Evolutionary conservation across 306 rosid genomes (phyloP), one percentile per base, ranked within the genome.

Genomic region (Benincasa hispida): DNA sequence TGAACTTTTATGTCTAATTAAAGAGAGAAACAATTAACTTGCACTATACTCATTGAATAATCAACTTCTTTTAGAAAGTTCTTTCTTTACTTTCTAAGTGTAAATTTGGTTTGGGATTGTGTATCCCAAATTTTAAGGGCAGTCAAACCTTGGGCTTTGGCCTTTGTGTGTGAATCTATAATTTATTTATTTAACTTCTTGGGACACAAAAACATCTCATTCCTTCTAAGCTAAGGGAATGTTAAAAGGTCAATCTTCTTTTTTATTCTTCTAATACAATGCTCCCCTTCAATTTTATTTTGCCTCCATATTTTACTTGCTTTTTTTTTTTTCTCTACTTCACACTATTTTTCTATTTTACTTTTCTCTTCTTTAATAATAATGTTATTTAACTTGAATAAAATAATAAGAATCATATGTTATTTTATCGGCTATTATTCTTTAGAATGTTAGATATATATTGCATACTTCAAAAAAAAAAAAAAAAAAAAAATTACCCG

Each of bases 11-110:
- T 65, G 22, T 65, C 18, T 65, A 35, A 39, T 37, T 67, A 4
- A 67, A 21, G 25, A 67, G 48, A 65, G 2, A 45, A 45, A 45
- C 51, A 45, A 45, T 21, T 68, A 39, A 24, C 74, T 68, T 68
- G 74, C 54, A 68, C 5, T 42, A 13, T 68, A 68, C 74, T 68
- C 74, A 68, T 68, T 68, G 74, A 41, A 68, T 68, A 41, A n/a
- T 68, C 7, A 24, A 15, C 21, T 41, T 67, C 54, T 67, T 39
- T 67, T 24, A 1, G 13, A 42, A 68, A 65, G 72, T 37, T 65
- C 0, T 37, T 45, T 45, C 51, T 45, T 45, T 65, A 6, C 28
- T 35, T 35, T 4, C 4, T n/a, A 35, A 35, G 4, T 45, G 74
- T 5, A 21, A 42, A 21, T 41, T 41, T 42, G 14, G 9, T 17